A percentile compares a stretch with the other conserved stretches of the same genome.
Evolutionary conservation across 2,329 filamentous ascomycete species (phyloP).

Genomic region (Acephala macrosclerotiorum): DNA sequence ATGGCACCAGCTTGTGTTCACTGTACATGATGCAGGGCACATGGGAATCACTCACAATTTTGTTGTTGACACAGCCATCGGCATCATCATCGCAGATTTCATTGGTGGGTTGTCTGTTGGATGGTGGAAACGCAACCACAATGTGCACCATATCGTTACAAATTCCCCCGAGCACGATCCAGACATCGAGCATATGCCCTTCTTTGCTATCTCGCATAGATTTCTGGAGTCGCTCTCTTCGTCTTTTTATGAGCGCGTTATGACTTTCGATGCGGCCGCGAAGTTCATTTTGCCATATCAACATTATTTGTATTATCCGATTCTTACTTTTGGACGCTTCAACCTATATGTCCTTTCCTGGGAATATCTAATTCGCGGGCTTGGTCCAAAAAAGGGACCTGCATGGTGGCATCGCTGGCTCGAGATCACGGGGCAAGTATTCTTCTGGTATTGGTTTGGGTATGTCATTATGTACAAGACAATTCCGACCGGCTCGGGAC

Average conservation of each 20-base stretch:
- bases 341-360: conserved; percentile 87
- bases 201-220: conserved; percentile 86
- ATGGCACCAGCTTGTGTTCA: conserved; percentile 96
- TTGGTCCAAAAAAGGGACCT: conserved; percentile 76
- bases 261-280: conserved; percentile 79
- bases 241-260: conserved; percentile 83
- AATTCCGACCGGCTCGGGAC: conserved; percentile 72
- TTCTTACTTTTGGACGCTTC: conserved; percentile 83
- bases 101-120: conserved; percentile 88
- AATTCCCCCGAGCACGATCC: conserved; percentile 96
- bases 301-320: conserved; percentile 82
- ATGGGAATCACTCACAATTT: conserved; percentile 97
- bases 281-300: conserved; percentile 76
- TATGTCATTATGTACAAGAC: conserved; percentile 79
- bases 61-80: conserved; percentile 81
- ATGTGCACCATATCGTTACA: conserved; percentile 96
- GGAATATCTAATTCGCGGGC: conserved; percentile 75
- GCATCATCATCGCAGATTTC: conserved; percentile 89
- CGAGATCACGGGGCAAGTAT: conserved; percentile 77
- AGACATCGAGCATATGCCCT: conserved; percentile 90
- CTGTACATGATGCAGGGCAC: conserved; percentile 93
- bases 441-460: conserved; percentile 89
- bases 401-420: conserved; percentile 86
- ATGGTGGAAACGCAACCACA: conserved; percentile 98
- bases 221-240: conserved; percentile 77